Conservation (phyloP, 768 basidiomycete species). For the Mycena galopus region DNA sequence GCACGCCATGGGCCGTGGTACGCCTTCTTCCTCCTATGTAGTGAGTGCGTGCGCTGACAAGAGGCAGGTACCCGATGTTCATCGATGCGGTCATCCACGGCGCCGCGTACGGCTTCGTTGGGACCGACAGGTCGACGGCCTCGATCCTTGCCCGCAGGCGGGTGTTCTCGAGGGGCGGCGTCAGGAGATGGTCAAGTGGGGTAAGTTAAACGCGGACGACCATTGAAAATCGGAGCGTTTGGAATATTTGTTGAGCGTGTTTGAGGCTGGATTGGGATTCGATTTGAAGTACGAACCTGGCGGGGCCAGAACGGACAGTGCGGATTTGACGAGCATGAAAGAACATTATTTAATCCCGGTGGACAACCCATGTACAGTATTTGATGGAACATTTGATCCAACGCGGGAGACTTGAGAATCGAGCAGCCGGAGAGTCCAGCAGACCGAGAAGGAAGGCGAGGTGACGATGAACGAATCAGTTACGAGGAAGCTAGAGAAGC, state of each 20-base stretch:
- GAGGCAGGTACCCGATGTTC: slow-evolving; percentile 58
- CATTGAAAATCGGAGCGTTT: slow-evolving; percentile 39
- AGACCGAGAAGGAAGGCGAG: no score
- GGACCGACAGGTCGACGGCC: slow-evolving; percentile 65
- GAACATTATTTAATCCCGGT: no score
- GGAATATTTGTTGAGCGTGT: not conserved
- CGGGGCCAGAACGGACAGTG: no score
- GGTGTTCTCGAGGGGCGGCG: slow-evolving; percentile 56
- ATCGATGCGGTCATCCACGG: slow-evolving; percentile 65
- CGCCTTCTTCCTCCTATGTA: slow-evolving; percentile 39
- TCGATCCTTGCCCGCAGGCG: slow-evolving; percentile 57
- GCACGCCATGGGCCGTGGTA: slow-evolving; percentile 45
- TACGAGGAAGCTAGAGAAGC: no score
- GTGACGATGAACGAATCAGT: no score
- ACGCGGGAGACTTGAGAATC: no score
- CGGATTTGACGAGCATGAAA: no score
- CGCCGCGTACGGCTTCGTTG: slow-evolving; percentile 59
- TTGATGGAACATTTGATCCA: no score
- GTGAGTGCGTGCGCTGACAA: not conserved
- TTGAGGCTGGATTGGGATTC: no score
- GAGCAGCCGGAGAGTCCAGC: no score
- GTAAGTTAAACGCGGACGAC: slow-evolving; percentile 52
- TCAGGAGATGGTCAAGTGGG: slow-evolving; percentile 54
- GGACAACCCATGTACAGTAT: no score
- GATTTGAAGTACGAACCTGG: no score